phyloP scores from a whole-genome alignment of 2,329 filamentous ascomycete species.

The Alternaria conjuncta region DNA sequence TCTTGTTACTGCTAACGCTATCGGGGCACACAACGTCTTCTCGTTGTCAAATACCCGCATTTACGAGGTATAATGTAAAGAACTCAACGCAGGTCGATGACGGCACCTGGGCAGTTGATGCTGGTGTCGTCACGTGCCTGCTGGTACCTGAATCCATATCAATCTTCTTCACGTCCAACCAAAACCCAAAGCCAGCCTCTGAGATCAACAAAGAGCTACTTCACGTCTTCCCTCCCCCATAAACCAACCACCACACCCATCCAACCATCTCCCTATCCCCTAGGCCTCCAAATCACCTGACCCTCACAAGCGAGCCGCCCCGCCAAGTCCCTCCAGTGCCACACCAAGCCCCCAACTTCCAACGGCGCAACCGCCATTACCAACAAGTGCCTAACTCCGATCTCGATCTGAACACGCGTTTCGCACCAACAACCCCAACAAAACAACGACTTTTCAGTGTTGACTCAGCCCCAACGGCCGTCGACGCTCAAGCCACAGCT shows the following conservation, averaged over 20 bases:
- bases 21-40: no score
- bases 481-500: not conserved
- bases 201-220: not conserved
- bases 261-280: not conserved
- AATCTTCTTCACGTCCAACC: not conserved
- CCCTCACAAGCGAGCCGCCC: not conserved
- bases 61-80: not conserved
- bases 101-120: not conserved
- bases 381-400: not conserved
- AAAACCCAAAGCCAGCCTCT: not conserved
- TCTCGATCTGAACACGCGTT: not conserved
- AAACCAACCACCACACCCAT: not conserved
- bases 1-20: no score
- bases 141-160: not conserved
- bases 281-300: not conserved
- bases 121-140: not conserved
- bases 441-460: not conserved
- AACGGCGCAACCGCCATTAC: not conserved
- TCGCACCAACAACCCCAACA: not conserved
- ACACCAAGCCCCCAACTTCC: not conserved
- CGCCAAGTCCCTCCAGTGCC: not conserved
- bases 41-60: no score
- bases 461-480: not conserved
- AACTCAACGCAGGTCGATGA: not conserved
- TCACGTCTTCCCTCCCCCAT: accelerated